A percentile compares a stretch with the other conserved stretches of the same genome.
phyloP scores from a whole-genome alignment of 208 protist genomes.

The Trypanosoma melophagium region DNA sequence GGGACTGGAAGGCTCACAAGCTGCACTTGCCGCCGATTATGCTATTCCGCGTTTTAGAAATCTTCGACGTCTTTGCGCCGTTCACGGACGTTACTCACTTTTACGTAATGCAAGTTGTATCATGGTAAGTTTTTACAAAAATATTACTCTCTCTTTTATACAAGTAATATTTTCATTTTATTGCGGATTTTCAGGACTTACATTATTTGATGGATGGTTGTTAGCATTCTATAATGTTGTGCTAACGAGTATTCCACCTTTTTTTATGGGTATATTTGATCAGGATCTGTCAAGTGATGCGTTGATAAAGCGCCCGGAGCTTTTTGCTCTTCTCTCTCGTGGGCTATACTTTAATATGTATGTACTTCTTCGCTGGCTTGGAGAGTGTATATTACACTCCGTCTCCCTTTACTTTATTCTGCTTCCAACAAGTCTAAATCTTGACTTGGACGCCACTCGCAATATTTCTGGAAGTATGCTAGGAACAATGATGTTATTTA shows the following conservation, averaged over 20 bases:
- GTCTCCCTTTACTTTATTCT: slow-evolving; percentile 64
- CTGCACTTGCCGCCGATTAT: slow-evolving; percentile 92
- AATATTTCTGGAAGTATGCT: slow-evolving; percentile 51
- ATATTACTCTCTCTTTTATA: slow-evolving; percentile 87
- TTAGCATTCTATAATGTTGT: slow-evolving; percentile 88
- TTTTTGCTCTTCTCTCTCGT: slow-evolving; percentile 69
- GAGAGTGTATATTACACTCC: slow-evolving; percentile 56
- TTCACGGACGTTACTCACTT: slow-evolving; percentile 95
- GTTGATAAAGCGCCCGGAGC: slow-evolving; percentile 56
- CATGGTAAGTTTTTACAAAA: slow-evolving; percentile 98
- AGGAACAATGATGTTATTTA: slow-evolving; percentile 69
- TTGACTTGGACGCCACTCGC: slow-evolving; percentile 23
- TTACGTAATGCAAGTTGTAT: slow-evolving; percentile 93
- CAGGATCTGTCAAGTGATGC: slow-evolving; percentile 86
- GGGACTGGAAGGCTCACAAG: slow-evolving; percentile 96
- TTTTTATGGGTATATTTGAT: slow-evolving; percentile 92
- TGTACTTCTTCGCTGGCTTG: slow-evolving; percentile 55
- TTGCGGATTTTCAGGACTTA: slow-evolving; percentile 88
- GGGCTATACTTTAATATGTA: slow-evolving; percentile 77
- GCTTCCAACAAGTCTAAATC: slow-evolving; percentile 40
- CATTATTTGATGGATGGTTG: slow-evolving; percentile 88
- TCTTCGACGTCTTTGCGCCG: slow-evolving; percentile 89
- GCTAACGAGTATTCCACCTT: slow-evolving; percentile 85
- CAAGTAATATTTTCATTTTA: slow-evolving; percentile 92
- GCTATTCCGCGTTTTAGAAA: slow-evolving; percentile 94